phyloP scores from a whole-genome alignment of 1,284 basidiomycete species.

The Cronartium ribicola region DNA sequence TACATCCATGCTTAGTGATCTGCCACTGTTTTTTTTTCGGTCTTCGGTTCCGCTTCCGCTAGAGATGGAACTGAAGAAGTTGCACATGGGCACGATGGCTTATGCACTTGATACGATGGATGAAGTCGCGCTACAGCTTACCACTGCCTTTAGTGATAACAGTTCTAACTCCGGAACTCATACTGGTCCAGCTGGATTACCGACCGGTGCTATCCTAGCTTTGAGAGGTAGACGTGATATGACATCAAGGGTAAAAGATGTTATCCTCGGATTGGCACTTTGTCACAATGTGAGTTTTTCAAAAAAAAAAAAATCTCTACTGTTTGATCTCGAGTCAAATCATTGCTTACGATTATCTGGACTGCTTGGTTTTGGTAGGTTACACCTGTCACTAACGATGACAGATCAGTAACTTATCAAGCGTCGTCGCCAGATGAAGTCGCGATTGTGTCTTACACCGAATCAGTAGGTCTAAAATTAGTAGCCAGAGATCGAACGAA shows the following conservation, averaged over 20 bases:
- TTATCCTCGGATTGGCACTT: constrained; percentile 83
- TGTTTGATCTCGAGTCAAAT: background rate
- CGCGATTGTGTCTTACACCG: constrained; percentile 97
- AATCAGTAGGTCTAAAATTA: constrained; percentile 84
- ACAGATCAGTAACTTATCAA: constrained; percentile 90
- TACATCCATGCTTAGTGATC: constrained; percentile 9
- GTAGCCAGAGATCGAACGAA: constrained; percentile 78
- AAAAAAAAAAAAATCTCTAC: background rate
- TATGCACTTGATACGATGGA: constrained; percentile 98
- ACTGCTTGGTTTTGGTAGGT: constrained; percentile 59
- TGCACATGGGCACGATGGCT: constrained; percentile 98
- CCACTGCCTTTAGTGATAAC: constrained; percentile 61
- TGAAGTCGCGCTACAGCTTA: constrained; percentile 84
- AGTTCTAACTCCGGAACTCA: background rate
- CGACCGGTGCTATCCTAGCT: constrained; percentile 72
- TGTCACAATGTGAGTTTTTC: constrained; percentile 78
- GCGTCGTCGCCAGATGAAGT: constrained; percentile 98
- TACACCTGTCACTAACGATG: constrained; percentile 89
- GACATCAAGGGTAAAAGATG: constrained; percentile 88
- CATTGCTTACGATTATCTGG: background rate
- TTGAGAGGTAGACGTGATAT: constrained; percentile 85
- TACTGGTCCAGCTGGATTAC: constrained; percentile 14
- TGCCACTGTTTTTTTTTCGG: background rate
- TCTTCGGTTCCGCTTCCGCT: constrained; percentile 4
- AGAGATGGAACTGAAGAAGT: constrained; percentile 99